phyloP scores from a whole-genome alignment of 345 rosid species.

The Populus alba region DNA sequence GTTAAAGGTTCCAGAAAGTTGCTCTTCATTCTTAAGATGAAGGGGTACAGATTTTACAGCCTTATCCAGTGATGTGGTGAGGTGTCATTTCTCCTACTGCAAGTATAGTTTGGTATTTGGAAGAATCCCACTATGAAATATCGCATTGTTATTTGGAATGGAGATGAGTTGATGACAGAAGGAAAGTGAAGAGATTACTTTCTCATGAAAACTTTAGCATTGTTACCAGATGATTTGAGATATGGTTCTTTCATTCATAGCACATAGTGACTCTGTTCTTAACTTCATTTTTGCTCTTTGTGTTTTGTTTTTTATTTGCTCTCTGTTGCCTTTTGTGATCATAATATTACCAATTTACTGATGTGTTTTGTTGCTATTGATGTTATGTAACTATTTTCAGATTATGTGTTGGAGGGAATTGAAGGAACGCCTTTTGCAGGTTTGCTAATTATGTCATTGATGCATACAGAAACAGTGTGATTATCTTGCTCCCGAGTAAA shows the following conservation, averaged over 20 bases:
- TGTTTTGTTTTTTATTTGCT: no score
- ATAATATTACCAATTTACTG: slow-evolving; percentile 5
- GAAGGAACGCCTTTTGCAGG: slow-evolving; percentile 97
- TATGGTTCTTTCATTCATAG: neutral
- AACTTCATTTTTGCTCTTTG: neutral
- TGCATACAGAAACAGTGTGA: slow-evolving; percentile 9
- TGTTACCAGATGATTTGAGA: neutral
- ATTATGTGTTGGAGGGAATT: slow-evolving; percentile 95
- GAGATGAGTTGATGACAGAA: neutral
- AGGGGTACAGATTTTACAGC: neutral
- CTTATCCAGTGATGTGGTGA: neutral
- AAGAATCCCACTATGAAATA: no score
- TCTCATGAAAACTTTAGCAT: neutral
- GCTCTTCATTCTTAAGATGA: neutral
- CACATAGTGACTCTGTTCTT: neutral
- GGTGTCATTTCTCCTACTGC: neutral
- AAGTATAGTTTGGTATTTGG: neutral
- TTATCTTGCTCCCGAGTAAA: slow-evolving; percentile 2
- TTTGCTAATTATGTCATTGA: slow-evolving; percentile 20
- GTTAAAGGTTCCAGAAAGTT: neutral
- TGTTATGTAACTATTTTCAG: slow-evolving; percentile 39
- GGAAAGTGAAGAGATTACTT: neutral
- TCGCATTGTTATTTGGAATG: neutral
- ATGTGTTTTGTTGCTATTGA: neutral
- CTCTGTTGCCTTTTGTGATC: neutral